Evolutionary conservation across 345 rosid species (phyloP).

Genomic region (Sonneratia caseolaris): DNA sequence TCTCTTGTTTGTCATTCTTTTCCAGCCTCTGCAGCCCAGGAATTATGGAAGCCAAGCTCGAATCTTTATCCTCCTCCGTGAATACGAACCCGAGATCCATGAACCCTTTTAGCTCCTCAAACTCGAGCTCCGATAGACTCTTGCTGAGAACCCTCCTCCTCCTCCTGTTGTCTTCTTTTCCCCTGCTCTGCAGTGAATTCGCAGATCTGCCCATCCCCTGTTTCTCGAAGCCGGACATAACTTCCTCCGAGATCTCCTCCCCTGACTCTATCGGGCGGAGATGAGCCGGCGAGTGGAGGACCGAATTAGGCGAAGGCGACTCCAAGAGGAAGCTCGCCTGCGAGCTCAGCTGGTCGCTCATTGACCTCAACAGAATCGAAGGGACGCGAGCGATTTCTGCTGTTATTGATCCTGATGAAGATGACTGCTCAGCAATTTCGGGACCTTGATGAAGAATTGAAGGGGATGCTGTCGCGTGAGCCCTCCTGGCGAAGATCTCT

Average conservation of each 20-base stretch:
- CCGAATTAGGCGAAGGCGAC: slow-evolving; percentile 38
- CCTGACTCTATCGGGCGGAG: slow-evolving; percentile 29
- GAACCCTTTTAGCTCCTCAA: slow-evolving; percentile 76
- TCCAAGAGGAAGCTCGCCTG: slow-evolving; percentile 21
- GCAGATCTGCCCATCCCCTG: too few species aligned
- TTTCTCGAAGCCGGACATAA: neutral
- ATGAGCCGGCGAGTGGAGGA: slow-evolving; percentile 15
- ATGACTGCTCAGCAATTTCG: too few species aligned
- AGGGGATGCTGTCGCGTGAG: neutral
- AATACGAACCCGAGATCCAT: slow-evolving; percentile 89
- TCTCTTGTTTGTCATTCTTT: slow-evolving; percentile 16
- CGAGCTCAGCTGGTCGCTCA: slow-evolving; percentile 40
- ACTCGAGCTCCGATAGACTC: slow-evolving; percentile 63
- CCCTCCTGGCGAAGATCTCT: slow-evolving; percentile 28
- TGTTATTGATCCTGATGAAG: slow-evolving; percentile 14
- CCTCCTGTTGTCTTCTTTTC: neutral
- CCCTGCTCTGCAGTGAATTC: neutral
- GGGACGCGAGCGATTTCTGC: slow-evolving; percentile 11
- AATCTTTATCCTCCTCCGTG: slow-evolving; percentile 58
- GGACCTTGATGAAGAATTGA: too few species aligned
- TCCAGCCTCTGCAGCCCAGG: slow-evolving; percentile 63
- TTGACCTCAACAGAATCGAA: slow-evolving; percentile 30
- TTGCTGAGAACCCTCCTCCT: slow-evolving; percentile 19
- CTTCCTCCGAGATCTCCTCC: slow-evolving; percentile 25
- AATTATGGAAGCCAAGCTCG: slow-evolving; percentile 58